phyloP scores from a whole-genome alignment of 805 yeast genomes.

The Metschnikowia peoriensis region DNA sequence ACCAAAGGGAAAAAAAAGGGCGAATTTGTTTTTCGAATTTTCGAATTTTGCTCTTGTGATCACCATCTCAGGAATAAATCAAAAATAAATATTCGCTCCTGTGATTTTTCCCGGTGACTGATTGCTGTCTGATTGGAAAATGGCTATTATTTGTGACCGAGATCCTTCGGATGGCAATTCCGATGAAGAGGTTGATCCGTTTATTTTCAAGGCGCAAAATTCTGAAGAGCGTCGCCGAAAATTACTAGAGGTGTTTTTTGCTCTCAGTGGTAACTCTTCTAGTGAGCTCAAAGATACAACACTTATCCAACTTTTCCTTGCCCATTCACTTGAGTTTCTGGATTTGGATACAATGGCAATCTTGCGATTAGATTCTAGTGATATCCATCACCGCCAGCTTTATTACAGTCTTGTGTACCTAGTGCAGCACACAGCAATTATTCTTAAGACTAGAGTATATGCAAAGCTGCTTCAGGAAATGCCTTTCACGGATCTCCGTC shows the following conservation, averaged over 20 bases:
- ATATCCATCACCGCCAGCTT: slow-evolving; percentile 7
- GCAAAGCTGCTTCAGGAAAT: slow-evolving; percentile 16
- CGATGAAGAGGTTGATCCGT: slow-evolving; percentile 8
- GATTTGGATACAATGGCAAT: slow-evolving; percentile 15
- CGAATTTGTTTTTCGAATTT: neutral
- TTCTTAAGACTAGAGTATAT: slow-evolving; percentile 5
- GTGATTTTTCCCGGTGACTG: neutral
- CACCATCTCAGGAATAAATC: neutral
- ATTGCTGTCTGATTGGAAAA: neutral
- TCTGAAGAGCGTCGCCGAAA: slow-evolving; percentile 11
- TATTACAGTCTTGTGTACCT: slow-evolving; percentile 8
- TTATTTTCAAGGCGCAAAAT: slow-evolving; percentile 7
- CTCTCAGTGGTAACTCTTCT: slow-evolving; percentile 3
- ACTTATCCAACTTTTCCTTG: slow-evolving; percentile 13
- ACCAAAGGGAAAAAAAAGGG: neutral
- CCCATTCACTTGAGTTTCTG: slow-evolving; percentile 5
- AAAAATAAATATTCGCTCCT: neutral
- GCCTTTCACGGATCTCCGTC: slow-evolving; percentile 27
- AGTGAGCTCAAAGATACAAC: slow-evolving; percentile 15
- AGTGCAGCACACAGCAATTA: slow-evolving; percentile 11
- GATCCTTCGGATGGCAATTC: neutral
- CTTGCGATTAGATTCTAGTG: slow-evolving; percentile 4
- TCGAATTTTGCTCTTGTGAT: neutral
- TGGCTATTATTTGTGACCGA: slow-evolving; percentile 15
- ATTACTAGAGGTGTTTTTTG: slow-evolving; percentile 7